Evolutionary conservation across 2,329 filamentous ascomycete species (phyloP), one percentile per base, ranked within the genome.

Genomic region (Alternaria sp.): DNA sequence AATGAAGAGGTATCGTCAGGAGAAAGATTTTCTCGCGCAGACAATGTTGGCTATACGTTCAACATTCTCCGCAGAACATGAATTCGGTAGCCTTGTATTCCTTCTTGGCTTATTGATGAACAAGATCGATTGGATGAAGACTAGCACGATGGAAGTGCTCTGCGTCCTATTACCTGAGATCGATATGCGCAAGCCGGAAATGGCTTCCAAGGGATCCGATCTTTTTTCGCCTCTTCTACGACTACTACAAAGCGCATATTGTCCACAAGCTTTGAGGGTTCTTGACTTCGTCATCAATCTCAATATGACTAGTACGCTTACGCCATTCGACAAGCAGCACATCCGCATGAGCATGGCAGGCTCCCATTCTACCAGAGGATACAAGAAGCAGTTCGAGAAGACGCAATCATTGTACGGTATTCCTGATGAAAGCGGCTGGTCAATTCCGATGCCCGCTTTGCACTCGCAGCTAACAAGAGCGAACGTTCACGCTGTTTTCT

Each of bases 291-390:
- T 98, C 68, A 96, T 97, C 86, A 92, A 91, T 28, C 96, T 97
- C 85, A 92, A 91, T 24, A 94, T 98, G 82, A 93, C 93, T 0
- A 91, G 92, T 4, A 93, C 91, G 3, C 66, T 76, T 5, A 82
- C 79, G 31, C 90, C 94, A 1, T 92, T 97, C 85, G 95, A 98
- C 77, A 92, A 91, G 69, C 92, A 97, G 69, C 93, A 98, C 72
- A 81, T 99, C 58, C 88, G 95, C 37, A 99, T 99, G 96, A 98
- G 94, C 77, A 97, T 99, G 92, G 93, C 93, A 5, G 90, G 91
- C 11, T 89, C 91, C 1, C 92, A 93, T 2, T 95, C 93, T 0
- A 82, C 76, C 54, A 90, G 91, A 68, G 88, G 90, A 0, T 90
- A 95, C 49, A 89, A 92, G 48, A 98, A 97, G 74, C 93, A 98